Percentiles rank a stretch among this genome's conserved stretches.
Evolutionary conservation across 202 grass and related monocot species (phyloP).

Genomic region (Sporobolus alterniflorus): DNA sequence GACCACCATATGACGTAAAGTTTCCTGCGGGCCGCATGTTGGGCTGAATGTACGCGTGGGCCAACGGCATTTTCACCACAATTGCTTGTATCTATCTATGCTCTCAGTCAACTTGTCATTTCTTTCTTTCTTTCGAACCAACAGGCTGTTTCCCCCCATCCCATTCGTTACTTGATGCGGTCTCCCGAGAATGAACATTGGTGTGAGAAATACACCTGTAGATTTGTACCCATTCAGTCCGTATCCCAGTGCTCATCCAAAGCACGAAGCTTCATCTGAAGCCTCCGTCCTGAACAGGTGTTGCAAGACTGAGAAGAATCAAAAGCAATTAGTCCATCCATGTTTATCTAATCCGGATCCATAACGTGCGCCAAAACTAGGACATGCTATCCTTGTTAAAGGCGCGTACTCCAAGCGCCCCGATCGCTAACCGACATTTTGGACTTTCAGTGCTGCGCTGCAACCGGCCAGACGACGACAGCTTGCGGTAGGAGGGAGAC

Average conservation of each 20-base stretch:
- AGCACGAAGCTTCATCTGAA: constrained; percentile 40
- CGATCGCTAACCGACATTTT: background rate
- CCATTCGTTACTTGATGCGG: no score
- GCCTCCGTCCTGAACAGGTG: constrained; percentile 8
- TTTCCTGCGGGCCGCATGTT: no score
- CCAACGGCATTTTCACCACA: no score
- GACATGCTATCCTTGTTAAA: constrained; percentile 6
- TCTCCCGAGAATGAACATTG: no score
- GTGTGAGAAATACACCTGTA: no score
- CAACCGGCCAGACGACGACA: constrained; percentile 26
- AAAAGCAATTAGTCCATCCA: background rate
- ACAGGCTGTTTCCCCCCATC: no score
- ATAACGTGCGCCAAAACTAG: constrained; percentile 4
- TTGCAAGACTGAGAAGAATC: background rate
- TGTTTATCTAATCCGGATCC: constrained; percentile 32
- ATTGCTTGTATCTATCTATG: no score
- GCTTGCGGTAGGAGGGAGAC: background rate
- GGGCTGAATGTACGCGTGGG: no score
- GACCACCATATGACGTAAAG: no score
- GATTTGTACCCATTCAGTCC: background rate
- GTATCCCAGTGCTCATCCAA: background rate
- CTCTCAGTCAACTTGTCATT: no score
- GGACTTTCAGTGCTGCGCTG: constrained; percentile 1
- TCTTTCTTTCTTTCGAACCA: no score
- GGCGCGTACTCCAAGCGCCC: constrained; percentile 16